Conservation (phyloP, 164 flowering plant genomes). For the Taxillus chinensis region DNA sequence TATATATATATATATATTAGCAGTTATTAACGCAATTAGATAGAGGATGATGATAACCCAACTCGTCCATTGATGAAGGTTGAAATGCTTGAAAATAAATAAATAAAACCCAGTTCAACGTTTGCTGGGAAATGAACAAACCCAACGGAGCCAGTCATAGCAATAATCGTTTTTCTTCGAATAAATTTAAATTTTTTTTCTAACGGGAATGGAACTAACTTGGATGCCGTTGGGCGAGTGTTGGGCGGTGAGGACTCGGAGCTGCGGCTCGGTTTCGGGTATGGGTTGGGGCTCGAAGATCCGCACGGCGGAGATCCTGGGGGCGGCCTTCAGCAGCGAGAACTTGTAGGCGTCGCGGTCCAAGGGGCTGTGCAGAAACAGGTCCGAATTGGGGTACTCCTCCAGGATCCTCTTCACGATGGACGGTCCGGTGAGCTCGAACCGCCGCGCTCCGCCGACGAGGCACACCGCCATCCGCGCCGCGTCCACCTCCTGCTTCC, state of each 20-base stretch:
- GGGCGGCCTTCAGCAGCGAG: constrained; percentile 41
- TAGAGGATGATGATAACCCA: too few species aligned
- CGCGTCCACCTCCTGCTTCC: background rate
- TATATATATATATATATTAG: too few species aligned
- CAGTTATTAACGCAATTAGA: too few species aligned
- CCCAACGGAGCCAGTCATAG: too few species aligned
- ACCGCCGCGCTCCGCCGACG: constrained; percentile 91
- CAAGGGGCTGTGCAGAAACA: constrained; percentile 63
- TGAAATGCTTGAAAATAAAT: too few species aligned
- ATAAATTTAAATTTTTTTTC: too few species aligned
- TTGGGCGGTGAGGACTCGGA: constrained; percentile 53
- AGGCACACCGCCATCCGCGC: constrained; percentile 79
- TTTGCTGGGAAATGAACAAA: too few species aligned
- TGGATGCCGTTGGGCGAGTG: constrained; percentile 87
- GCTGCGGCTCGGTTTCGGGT: constrained; percentile 40
- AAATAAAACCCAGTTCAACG: too few species aligned
- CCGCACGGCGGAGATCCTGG: constrained; percentile 43
- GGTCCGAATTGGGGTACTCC: constrained; percentile 52
- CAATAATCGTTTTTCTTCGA: too few species aligned
- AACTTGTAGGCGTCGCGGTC: constrained; percentile 63
- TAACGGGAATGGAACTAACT: constrained; percentile 22
- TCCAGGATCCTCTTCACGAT: constrained; percentile 48
- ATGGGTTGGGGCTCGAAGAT: constrained; percentile 46
- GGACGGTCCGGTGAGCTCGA: constrained; percentile 93
- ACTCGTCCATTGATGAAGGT: too few species aligned